These are phyloP conservation scores for Austroboletus novae-zelandiae DNA, from an alignment of 1,284 basidiomycete species.

Conservation along the genomic window DNA sequence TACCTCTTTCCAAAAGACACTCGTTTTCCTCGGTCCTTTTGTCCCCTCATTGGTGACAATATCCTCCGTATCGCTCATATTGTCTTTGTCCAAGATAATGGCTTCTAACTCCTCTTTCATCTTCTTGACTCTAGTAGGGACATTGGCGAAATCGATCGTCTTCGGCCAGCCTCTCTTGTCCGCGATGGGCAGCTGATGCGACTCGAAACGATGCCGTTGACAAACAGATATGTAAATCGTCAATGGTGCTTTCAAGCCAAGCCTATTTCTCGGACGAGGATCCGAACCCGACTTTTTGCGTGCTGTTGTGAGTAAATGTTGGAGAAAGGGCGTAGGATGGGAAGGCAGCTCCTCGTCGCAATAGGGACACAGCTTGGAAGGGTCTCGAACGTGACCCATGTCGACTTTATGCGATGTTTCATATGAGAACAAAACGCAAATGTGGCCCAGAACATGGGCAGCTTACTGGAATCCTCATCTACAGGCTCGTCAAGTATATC, in stretches of 20 bases:
- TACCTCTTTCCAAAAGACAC: constrained; percentile 68
- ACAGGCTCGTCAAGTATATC: constrained; percentile 18
- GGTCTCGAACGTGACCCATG: constrained; percentile 45
- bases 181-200: constrained; percentile 65
- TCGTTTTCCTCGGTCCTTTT: constrained; percentile 43
- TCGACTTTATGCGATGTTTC: constrained; percentile 15
- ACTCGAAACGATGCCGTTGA: constrained; percentile 75
- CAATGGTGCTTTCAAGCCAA: constrained; percentile 65
- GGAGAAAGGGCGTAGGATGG: constrained; percentile 59
- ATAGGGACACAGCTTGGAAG: constrained; percentile 69
- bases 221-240: constrained; percentile 63
- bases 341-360: constrained; percentile 68
- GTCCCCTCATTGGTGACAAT: constrained; percentile 10
- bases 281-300: constrained; percentile 53
- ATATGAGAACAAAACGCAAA: constrained; percentile 6
- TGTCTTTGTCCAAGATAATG: constrained; percentile 49
- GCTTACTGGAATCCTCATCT: constrained; percentile 30
- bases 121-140: constrained; percentile 51
- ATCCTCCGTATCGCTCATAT: constrained; percentile 28
- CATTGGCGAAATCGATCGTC: constrained; percentile 56
- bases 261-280: constrained; percentile 64
- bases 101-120: constrained; percentile 46
- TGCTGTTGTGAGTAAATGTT: constrained; percentile 50
- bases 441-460: not conserved
- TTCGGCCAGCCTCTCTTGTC: constrained; percentile 71